Evolutionary conservation across 441 rosid species (phyloP).

Genomic region (Erodium moschatum): DNA sequence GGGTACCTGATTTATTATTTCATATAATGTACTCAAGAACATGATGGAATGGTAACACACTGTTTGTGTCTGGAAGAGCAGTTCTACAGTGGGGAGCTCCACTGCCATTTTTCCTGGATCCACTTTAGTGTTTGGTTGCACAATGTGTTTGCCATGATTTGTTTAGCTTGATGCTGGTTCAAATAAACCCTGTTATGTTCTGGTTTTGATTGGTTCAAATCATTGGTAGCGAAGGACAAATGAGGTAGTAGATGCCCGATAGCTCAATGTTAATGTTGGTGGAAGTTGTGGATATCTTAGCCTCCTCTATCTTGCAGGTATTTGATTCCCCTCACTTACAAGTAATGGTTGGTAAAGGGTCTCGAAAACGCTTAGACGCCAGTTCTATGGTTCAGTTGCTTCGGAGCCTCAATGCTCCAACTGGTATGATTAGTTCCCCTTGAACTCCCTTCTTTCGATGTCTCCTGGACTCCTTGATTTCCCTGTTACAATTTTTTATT

Average conservation of each 20-base stretch:
- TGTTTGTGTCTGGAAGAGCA: neutral
- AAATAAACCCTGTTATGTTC: neutral
- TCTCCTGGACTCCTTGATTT: neutral
- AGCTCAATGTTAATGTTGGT: neutral
- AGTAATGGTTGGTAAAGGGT: slow-evolving; percentile 51
- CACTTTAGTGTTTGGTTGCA: neutral
- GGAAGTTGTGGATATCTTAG: neutral
- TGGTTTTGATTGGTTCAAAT: neutral
- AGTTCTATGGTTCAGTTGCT: slow-evolving; percentile 62
- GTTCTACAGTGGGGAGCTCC: neutral
- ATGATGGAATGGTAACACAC: neutral
- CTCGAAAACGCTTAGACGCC: slow-evolving; percentile 64
- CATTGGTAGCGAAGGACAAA: neutral
- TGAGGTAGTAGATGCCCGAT: neutral
- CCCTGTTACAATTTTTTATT: neutral
- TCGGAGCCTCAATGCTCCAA: slow-evolving; percentile 51
- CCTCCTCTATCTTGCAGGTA: slow-evolving; percentile 34
- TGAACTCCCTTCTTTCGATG: neutral
- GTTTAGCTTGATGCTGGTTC: neutral
- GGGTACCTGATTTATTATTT: neutral
- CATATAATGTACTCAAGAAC: neutral
- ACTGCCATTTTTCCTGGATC: neutral
- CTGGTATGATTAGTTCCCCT: slow-evolving; percentile 33
- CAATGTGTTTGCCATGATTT: neutral
- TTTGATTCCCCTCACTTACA: slow-evolving; percentile 67